These are phyloP conservation scores for Mucuna pruriens DNA, from an alignment of 306 rosid species.

Conservation along the genomic window DNA sequence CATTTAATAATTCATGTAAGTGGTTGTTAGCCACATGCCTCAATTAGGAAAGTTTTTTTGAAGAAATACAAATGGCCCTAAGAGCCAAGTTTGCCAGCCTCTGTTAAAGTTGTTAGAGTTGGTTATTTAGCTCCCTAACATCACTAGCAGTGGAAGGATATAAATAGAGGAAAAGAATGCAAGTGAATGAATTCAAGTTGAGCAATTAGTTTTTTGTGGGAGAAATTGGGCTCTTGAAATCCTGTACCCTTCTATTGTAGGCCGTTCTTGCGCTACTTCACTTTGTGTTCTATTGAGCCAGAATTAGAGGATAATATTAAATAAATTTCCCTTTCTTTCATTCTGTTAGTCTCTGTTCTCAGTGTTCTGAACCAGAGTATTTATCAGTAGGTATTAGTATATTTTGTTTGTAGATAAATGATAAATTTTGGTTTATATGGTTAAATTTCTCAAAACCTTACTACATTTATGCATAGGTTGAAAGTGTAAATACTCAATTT, in stretches of 20 bases:
- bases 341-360: not conserved
- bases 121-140: not conserved
- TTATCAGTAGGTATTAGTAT: not conserved
- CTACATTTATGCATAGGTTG: not conserved
- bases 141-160: not conserved
- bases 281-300: too few species aligned
- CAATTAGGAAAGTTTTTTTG: not conserved
- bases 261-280: too few species aligned
- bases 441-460: conserved; percentile 13
- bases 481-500: conserved; percentile 23
- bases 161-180: not conserved
- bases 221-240: not conserved
- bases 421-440: not conserved
- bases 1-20: not conserved
- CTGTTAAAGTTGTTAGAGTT: not conserved
- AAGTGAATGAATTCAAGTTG: not conserved
- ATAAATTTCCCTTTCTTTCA: not conserved
- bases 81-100: not conserved
- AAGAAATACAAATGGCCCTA: not conserved
- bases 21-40: not conserved
- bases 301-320: not conserved
- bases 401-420: not conserved
- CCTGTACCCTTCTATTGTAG: too few species aligned
- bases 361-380: not conserved
- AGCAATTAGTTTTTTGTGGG: not conserved